Conservation (phyloP, 768 basidiomycete genomes). For the Amanita rubescens region DNA sequence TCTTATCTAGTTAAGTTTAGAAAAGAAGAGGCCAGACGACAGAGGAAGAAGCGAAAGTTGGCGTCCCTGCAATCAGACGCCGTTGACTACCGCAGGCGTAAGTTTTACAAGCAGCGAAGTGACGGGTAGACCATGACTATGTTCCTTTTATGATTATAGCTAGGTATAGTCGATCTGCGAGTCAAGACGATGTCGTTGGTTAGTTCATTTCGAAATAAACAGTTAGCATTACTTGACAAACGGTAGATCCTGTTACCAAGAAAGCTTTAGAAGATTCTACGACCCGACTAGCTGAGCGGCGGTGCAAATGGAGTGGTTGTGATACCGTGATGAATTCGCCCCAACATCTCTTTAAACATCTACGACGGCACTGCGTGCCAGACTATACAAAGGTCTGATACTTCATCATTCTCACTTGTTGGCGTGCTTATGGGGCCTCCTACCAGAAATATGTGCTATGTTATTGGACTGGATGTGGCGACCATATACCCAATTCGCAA, state of each 20-base stretch:
- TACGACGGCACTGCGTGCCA: conserved; percentile 24
- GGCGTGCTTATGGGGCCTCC: conserved; percentile 4
- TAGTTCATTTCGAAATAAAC: neutral
- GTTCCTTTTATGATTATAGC: neutral
- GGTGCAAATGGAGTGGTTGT: conserved; percentile 59
- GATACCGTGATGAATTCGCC: conserved; percentile 46
- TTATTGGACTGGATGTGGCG: conserved; percentile 48
- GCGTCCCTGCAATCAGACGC: neutral
- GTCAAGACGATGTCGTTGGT: neutral
- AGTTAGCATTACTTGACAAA: neutral
- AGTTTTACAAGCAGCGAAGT: neutral
- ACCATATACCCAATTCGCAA: conserved; percentile 36
- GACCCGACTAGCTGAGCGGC: conserved; percentile 35
- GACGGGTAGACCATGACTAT: neutral
- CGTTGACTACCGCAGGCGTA: neutral
- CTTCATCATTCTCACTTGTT: neutral
- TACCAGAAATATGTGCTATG: conserved; percentile 2
- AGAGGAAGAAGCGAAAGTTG: conserved; percentile 2
- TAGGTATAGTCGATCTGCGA: neutral
- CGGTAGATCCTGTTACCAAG: neutral
- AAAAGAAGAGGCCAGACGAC: conserved; percentile 4
- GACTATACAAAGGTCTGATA: conserved; percentile 12
- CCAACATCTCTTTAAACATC: conserved; percentile 42
- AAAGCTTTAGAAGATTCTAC: conserved; percentile 20
- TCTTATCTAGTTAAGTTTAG: conserved; percentile 1